phyloP scores from a whole-genome alignment of 441 rosid species.

The Adansonia madagascariensis region DNA sequence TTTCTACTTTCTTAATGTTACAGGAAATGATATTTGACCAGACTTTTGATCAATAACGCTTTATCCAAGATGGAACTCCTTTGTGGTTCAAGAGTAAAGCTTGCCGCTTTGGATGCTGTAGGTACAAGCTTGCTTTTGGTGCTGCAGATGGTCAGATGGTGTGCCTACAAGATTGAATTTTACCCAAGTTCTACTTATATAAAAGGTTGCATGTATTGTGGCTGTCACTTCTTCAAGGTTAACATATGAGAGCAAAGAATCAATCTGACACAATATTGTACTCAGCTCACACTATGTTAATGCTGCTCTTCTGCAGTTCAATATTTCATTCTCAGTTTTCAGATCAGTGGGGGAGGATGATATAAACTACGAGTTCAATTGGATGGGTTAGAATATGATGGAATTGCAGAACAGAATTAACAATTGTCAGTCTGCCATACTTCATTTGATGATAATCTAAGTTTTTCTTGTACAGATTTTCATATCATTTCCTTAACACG shows the following conservation, averaged over 20 bases:
- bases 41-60: conserved; percentile 36
- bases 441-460: conserved; percentile 18
- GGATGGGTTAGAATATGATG: background rate
- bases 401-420: conserved; percentile 1
- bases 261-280: background rate
- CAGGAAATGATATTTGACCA: conserved; percentile 55
- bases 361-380: conserved; percentile 1
- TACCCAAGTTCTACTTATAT: conserved; percentile 23
- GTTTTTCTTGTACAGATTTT: conserved; percentile 33
- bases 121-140: conserved; percentile 30
- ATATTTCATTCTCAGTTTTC: conserved; percentile 11
- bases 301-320: conserved; percentile 20
- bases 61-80: conserved; percentile 32
- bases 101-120: conserved; percentile 28
- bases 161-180: conserved; percentile 25
- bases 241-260: conserved; percentile 14
- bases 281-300: background rate
- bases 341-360: conserved; percentile 12
- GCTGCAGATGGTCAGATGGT: conserved; percentile 15
- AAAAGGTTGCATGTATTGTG: conserved; percentile 30
- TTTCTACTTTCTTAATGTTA: conserved; percentile 21
- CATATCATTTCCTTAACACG: background rate
- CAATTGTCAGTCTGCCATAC: conserved; percentile 25
- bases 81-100: conserved; percentile 27
- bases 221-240: conserved; percentile 22